Evolutionary conservation across 2,329 filamentous ascomycete genomes (phyloP).

Genomic region (Tolypocladium tropicale): DNA sequence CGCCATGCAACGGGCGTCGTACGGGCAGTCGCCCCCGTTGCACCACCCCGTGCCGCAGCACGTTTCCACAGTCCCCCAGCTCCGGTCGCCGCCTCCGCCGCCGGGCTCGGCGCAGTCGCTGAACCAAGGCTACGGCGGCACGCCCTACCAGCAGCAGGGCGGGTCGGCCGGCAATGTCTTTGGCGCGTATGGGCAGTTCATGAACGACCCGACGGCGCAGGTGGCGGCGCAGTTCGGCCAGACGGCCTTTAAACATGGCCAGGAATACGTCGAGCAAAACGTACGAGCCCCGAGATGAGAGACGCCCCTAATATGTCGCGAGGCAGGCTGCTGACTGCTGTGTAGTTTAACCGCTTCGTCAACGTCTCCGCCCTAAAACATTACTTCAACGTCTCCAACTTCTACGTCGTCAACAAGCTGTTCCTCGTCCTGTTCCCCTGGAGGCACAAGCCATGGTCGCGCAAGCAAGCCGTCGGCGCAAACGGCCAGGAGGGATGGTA

Average conservation of each 20-base stretch:
- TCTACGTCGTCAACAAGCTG: slow-evolving; percentile 89
- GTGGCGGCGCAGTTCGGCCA: slow-evolving; percentile 92
- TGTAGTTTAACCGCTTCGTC: slow-evolving; percentile 59
- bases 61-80: slow-evolving; percentile 93
- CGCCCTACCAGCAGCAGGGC: slow-evolving; percentile 62
- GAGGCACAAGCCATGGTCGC: slow-evolving; percentile 95
- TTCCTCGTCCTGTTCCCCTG: slow-evolving; percentile 92
- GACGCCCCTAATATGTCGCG: no score
- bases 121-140: slow-evolving; percentile 54
- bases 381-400: slow-evolving; percentile 99
- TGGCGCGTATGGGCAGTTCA: slow-evolving; percentile 79
- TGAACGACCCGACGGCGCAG: slow-evolving; percentile 90
- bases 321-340: slow-evolving; percentile 5
- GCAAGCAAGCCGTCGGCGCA: slow-evolving; percentile 67
- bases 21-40: slow-evolving; percentile 82
- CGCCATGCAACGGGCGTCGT: slow-evolving; percentile 75
- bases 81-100: slow-evolving; percentile 85
- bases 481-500: slow-evolving; percentile 67
- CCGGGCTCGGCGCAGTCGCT: slow-evolving; percentile 58
- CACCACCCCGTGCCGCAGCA: slow-evolving; percentile 97
- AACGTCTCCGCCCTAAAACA: slow-evolving; percentile 91
- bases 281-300: slow-evolving; percentile 44
- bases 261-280: slow-evolving; percentile 93
- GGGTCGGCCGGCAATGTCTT: slow-evolving; percentile 44
- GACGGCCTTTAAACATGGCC: slow-evolving; percentile 80